Evolutionary conservation across 495 filamentous ascomycete species (phyloP).

Genomic region (Podospora tetraspora): DNA sequence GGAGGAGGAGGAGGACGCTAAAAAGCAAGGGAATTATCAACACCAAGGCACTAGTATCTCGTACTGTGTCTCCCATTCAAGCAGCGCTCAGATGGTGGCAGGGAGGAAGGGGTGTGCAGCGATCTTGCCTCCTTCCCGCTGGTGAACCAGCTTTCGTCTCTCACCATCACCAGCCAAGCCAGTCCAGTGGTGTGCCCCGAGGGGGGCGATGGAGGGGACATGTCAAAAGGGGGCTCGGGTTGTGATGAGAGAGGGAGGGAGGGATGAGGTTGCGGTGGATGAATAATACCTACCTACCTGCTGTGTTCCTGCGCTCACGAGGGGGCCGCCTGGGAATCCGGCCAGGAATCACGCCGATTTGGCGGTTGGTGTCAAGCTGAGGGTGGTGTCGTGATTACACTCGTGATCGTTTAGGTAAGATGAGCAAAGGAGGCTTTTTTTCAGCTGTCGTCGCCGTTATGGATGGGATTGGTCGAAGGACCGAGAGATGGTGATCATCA

Average conservation of each 20-base stretch:
- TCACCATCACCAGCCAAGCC: background rate
- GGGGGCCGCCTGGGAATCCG: background rate
- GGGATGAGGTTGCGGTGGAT: background rate
- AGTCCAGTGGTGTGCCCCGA: no score
- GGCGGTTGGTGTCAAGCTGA: background rate
- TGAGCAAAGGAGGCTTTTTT: background rate
- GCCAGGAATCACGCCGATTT: constrained; percentile 16
- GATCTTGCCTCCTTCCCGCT: background rate
- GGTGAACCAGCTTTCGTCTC: background rate
- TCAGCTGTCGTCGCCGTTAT: background rate
- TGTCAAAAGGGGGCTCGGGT: background rate
- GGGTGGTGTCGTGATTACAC: background rate
- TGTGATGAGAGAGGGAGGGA: background rate
- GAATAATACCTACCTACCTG: background rate
- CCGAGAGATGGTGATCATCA: background rate
- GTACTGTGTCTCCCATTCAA: background rate
- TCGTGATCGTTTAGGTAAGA: background rate
- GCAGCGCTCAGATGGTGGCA: background rate
- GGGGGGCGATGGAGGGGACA: no score
- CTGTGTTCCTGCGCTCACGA: background rate
- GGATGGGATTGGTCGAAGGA: background rate
- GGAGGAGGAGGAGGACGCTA: background rate
- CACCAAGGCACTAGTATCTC: background rate
- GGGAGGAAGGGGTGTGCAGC: background rate
- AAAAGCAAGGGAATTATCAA: background rate